phyloP scores from a whole-genome alignment of 2,329 filamentous ascomycete species.

The Colletotrichum destructivum region DNA sequence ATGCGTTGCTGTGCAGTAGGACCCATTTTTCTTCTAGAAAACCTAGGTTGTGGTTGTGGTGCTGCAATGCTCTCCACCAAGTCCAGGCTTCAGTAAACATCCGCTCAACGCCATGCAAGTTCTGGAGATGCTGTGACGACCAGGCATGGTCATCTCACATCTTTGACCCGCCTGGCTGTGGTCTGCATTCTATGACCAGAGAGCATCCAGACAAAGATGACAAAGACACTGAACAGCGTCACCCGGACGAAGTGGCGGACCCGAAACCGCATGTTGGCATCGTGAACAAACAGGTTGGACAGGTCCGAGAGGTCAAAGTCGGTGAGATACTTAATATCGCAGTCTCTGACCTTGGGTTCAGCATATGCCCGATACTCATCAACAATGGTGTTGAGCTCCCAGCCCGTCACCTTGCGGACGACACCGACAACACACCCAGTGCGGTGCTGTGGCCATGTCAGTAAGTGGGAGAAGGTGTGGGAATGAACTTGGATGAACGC shows the following conservation, averaged over 20 bases:
- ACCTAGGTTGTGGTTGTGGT: neutral
- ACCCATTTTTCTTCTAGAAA: constrained; percentile 17
- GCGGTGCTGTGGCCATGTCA: constrained; percentile 72
- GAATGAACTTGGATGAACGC: constrained; percentile 41
- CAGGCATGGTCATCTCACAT: constrained; percentile 14
- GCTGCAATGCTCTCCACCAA: constrained; percentile 13
- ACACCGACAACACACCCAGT: constrained; percentile 91
- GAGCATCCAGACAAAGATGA: constrained; percentile 60
- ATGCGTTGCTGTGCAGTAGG: constrained; percentile 9
- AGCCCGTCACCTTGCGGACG: constrained; percentile 80
- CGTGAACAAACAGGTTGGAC: constrained; percentile 53
- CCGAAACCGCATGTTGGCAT: constrained; percentile 46
- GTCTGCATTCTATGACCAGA: constrained; percentile 53
- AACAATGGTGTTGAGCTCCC: constrained; percentile 74
- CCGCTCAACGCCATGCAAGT: constrained; percentile 30
- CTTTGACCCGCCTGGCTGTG: constrained; percentile 39
- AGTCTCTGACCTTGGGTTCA: constrained; percentile 71
- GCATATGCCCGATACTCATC: constrained; percentile 82
- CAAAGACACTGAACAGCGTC: constrained; percentile 59
- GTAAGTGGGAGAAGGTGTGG: neutral
- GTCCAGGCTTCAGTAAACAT: constrained; percentile 26
- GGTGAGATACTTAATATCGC: constrained; percentile 72
- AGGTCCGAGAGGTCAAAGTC: constrained; percentile 62
- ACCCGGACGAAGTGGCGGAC: constrained; percentile 59
- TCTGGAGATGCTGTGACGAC: neutral